Conservation (phyloP, 345 rosid genomes). For the Populus tremula region DNA sequence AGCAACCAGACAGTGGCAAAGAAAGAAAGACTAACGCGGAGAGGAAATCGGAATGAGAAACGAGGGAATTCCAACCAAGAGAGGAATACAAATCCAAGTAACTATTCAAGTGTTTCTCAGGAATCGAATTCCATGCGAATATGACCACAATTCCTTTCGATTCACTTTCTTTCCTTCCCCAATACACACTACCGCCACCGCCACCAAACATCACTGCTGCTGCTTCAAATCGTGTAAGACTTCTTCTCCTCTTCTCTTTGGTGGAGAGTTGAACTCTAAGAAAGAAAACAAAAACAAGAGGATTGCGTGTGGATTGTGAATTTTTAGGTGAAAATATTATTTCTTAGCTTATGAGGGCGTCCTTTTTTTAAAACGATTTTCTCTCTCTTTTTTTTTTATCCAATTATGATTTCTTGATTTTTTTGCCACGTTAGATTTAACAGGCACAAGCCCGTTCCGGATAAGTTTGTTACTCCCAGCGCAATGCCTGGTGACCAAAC, state of each 20-base stretch:
- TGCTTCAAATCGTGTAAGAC: neutral
- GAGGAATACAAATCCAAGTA: constrained; percentile 76
- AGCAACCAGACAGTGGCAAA: neutral
- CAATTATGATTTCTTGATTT: neutral
- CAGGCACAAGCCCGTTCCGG: neutral
- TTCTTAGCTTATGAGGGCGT: neutral
- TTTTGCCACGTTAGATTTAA: neutral
- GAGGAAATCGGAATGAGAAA: constrained; percentile 73
- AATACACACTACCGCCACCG: neutral
- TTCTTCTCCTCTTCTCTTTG: neutral
- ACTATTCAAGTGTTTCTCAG: constrained; percentile 40
- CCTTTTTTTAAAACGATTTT: no score
- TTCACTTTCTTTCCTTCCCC: constrained; percentile 13
- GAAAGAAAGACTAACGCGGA: constrained; percentile 46
- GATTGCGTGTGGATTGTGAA: neutral
- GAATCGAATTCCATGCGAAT: constrained; percentile 69
- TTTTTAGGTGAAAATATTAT: neutral
- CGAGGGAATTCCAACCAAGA: constrained; percentile 84
- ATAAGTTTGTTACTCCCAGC: neutral
- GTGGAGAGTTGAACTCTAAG: neutral
- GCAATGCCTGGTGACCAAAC: neutral
- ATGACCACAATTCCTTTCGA: constrained; percentile 72
- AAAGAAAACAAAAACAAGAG: neutral
- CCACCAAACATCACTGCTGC: constrained; percentile 48
- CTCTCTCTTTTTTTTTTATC: no score